Evolutionary conservation across 768 basidiomycete species (phyloP).

Genomic region (Tylopilus balloui): DNA sequence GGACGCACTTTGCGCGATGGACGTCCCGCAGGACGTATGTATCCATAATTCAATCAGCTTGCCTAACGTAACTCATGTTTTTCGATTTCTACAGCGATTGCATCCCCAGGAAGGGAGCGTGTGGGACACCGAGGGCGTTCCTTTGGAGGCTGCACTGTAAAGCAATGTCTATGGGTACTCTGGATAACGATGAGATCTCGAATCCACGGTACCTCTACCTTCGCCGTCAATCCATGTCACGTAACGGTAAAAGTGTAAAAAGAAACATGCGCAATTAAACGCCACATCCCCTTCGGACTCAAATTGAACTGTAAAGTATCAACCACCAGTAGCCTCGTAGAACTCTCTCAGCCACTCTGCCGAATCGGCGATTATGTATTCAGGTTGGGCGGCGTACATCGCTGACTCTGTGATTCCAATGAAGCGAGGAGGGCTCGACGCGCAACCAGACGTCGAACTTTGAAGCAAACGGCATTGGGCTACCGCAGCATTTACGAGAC

Average conservation of each 20-base stretch:
- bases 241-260: neutral
- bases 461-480: neutral
- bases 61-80: slow-evolving; percentile 11
- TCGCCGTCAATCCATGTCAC: neutral
- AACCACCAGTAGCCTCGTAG: slow-evolving; percentile 1
- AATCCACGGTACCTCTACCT: neutral
- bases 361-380: neutral
- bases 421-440: slow-evolving; percentile 2
- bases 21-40: slow-evolving; percentile 49
- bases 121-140: slow-evolving; percentile 38
- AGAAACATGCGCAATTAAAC: slow-evolving; percentile 15
- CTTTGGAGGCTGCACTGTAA: slow-evolving; percentile 10
- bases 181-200: slow-evolving; percentile 1
- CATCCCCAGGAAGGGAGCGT: slow-evolving; percentile 54
- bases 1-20: slow-evolving; percentile 47
- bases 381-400: slow-evolving; percentile 1
- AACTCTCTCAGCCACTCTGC: neutral
- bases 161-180: neutral
- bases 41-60: neutral
- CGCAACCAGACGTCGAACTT: neutral
- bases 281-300: slow-evolving; percentile 21
- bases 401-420: neutral
- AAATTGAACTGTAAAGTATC: slow-evolving; percentile 8
- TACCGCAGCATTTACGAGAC: slow-evolving; percentile 16
- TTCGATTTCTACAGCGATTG: slow-evolving; percentile 37